Evolutionary conservation across 75 land plant genomes (phyloP).

Genomic region (Selaginella moellendorffii): DNA sequence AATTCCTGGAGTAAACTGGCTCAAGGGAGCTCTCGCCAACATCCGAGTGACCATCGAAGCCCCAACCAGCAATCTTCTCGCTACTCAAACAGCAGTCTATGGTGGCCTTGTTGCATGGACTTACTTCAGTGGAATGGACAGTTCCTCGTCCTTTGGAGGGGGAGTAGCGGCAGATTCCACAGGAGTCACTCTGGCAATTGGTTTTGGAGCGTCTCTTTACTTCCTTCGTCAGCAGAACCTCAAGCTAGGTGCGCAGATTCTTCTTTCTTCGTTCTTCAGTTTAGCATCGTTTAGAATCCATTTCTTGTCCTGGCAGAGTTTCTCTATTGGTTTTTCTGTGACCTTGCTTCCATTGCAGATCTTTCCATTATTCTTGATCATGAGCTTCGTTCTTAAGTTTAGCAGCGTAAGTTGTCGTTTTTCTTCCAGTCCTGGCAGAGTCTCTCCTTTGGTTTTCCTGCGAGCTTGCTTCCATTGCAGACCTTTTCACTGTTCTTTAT

Average conservation of each 20-base stretch:
- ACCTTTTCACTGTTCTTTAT: too few relatives aligned
- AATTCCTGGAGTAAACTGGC: constrained; percentile 49
- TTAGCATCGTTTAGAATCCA: too few relatives aligned
- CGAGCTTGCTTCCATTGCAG: too few relatives aligned
- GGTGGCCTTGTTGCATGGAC: constrained; percentile 66
- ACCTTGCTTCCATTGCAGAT: too few relatives aligned
- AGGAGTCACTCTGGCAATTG: constrained; percentile 65
- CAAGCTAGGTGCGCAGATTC: constrained; percentile 40
- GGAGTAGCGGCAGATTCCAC: constrained; percentile 70
- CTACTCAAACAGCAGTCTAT: constrained; percentile 66
- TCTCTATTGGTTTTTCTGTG: too few relatives aligned
- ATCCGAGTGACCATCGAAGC: constrained; percentile 43
- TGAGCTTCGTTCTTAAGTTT: too few relatives aligned
- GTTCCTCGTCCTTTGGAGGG: constrained; percentile 21
- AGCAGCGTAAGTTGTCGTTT: too few relatives aligned
- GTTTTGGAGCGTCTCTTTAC: constrained; percentile 84
- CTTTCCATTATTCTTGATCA: too few relatives aligned
- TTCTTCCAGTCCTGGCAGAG: too few relatives aligned
- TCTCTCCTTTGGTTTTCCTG: too few relatives aligned
- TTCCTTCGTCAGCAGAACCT: constrained; percentile 68
- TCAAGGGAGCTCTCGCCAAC: constrained; percentile 35
- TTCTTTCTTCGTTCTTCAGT: too few relatives aligned
- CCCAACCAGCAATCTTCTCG: constrained; percentile 41
- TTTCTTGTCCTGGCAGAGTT: too few relatives aligned
- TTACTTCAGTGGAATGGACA: constrained; percentile 45